Conservation (phyloP, 176 grass and related monocot species). For the Bolboschoenus planiculmis region DNA sequence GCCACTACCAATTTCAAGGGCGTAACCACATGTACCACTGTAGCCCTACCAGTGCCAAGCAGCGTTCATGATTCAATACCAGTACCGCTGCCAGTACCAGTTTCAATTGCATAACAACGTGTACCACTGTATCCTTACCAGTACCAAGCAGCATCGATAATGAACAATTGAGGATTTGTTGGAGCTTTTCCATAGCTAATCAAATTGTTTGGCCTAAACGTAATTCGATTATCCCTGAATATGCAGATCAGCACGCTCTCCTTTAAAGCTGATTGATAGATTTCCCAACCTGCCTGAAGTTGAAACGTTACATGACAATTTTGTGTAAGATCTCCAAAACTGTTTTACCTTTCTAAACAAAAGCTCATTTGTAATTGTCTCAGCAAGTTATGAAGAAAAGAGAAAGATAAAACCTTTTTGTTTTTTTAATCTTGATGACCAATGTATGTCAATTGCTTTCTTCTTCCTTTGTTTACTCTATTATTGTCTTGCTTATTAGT, state of each 20-base stretch:
- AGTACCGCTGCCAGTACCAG: neutral
- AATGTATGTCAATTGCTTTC: too few relatives aligned
- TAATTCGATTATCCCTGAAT: neutral
- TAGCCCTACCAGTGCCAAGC: neutral
- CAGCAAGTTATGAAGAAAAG: neutral
- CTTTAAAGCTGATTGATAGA: constrained; percentile 43
- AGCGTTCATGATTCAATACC: too few relatives aligned
- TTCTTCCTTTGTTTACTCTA: too few relatives aligned
- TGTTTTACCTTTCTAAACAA: neutral
- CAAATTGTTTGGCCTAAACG: neutral
- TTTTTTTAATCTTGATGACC: too few relatives aligned
- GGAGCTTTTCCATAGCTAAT: neutral
- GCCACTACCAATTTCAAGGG: neutral
- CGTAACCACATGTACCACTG: neutral
- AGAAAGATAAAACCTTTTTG: neutral
- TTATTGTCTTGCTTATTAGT: neutral
- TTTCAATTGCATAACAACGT: neutral
- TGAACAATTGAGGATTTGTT: neutral
- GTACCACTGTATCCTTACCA: neutral
- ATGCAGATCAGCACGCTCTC: constrained; percentile 57
- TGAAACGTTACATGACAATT: constrained; percentile 74
- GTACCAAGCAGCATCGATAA: neutral
- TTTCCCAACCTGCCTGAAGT: constrained; percentile 49
- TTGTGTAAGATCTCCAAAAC: constrained; percentile 49
- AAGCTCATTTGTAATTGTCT: neutral